Evolutionary conservation across 2,329 filamentous ascomycete species (phyloP), one percentile per base, ranked within the genome.

Genomic region (Ceratocystiopsis brevicomis): DNA sequence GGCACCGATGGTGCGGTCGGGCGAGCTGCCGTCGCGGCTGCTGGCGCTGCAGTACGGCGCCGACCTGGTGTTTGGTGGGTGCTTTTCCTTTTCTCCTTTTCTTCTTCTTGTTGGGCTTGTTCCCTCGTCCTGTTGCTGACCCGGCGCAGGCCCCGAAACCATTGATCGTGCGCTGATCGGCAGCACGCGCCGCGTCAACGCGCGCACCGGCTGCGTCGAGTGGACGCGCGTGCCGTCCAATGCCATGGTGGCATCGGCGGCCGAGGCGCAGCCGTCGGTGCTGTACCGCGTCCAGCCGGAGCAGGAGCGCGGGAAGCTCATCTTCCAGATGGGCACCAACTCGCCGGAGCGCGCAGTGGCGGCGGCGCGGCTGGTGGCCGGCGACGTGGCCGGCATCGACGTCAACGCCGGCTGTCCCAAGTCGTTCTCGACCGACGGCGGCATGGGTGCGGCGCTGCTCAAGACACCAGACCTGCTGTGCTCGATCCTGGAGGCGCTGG

Each of bases 401-500:
- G 81, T 98, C 48, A 98, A 98, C 59, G 86, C 90, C 0, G 90
- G 90, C n/a, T 98, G 90, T 57, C 90, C 90, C 1, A 98, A 98
- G 61, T 83, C 88, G 0, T 98, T 98, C 61, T 93, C 83, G 55
- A 94, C 88, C 2, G 73, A 73, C 49, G 86, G 86, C 47, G 90
- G 90, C 40, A 98, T 98, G 90, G 90, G 90, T 40, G 90, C 90
- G 0, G 88, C 87, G 1, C 70, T 98, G 17, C 71, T 98, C 15
- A 75, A 74, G 52, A 88, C 81, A 0, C 88, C 90, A 0, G 87
- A 96, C 50, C 76, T 73, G 53, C 71, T 98, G 1, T 81, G 78
- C 52, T 71, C 78, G 0, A 98, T 98, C 50, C 68, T 98, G 9
- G 77, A 81, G 48, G 78, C 83, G 0, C 67, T 98, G 11, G 87